phyloP scores from a whole-genome alignment of 768 basidiomycete genomes.

The Tremella mesenterica region DNA sequence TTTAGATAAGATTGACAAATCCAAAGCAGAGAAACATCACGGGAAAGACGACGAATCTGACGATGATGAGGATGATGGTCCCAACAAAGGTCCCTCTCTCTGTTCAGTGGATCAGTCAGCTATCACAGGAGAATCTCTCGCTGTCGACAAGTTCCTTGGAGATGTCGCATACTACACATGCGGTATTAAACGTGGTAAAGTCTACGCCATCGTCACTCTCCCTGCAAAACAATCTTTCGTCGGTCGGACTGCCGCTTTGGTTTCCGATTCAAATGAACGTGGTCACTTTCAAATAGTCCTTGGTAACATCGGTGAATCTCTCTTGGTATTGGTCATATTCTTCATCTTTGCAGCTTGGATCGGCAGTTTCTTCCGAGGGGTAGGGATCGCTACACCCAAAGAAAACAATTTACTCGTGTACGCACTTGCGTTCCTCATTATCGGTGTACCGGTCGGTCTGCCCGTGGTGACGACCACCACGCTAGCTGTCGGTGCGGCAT shows the following conservation, averaged over 20 bases:
- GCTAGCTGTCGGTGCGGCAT: conserved; percentile 49
- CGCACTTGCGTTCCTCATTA: conserved; percentile 49
- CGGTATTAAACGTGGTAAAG: conserved; percentile 37
- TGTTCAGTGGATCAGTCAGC: conserved; percentile 49
- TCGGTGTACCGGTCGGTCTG: conserved; percentile 51
- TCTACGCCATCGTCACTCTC: conserved; percentile 45
- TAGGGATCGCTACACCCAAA: conserved; percentile 46
- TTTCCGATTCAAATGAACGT: conserved; percentile 45
- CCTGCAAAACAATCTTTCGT: conserved; percentile 49
- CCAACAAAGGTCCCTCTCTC: conserved; percentile 47
- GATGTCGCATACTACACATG: conserved; percentile 49
- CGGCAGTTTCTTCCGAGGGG: conserved; percentile 47
- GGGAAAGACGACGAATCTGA: conserved; percentile 13
- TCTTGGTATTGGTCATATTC: conserved; percentile 48
- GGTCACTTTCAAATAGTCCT: conserved; percentile 52
- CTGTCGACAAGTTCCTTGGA: conserved; percentile 50
- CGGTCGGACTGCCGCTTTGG: conserved; percentile 49
- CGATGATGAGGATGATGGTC: conserved; percentile 39
- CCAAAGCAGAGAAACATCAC: conserved; percentile 11
- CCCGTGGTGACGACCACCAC: conserved; percentile 50
- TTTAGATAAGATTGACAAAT: conserved; percentile 26
- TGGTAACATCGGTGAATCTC: conserved; percentile 45
- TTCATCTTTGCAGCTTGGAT: conserved; percentile 50
- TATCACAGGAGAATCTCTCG: conserved; percentile 50
- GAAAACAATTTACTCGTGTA: conserved; percentile 50